Evolutionary conservation across 2,329 filamentous ascomycete species (phyloP).

Genomic region (Sporothrix pseudoabietina): DNA sequence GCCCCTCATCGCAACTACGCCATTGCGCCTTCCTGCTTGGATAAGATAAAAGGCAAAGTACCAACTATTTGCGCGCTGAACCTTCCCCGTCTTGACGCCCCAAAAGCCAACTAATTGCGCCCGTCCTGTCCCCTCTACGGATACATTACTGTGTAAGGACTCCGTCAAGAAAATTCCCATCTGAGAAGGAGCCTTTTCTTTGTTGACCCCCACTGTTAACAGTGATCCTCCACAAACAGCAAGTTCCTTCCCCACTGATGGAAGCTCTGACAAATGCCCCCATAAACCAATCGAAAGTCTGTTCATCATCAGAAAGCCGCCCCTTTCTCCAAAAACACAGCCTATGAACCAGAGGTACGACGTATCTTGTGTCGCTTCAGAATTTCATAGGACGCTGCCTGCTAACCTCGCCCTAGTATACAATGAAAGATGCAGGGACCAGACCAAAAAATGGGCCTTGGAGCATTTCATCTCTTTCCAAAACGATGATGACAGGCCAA

Average conservation of each 20-base stretch:
- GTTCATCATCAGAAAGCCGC: neutral
- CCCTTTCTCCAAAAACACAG: neutral
- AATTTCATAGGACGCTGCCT: neutral
- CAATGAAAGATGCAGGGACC: neutral
- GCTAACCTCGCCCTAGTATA: neutral
- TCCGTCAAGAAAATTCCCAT: neutral
- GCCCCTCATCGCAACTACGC: neutral
- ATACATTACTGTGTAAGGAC: neutral
- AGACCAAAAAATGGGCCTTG: neutral
- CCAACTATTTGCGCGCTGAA: neutral
- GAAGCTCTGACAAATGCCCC: neutral
- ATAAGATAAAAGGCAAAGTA: slow-evolving; percentile 9
- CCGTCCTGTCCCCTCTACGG: too few species aligned
- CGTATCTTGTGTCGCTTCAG: neutral
- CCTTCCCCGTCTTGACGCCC: neutral
- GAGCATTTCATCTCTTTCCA: neutral
- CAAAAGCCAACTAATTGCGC: neutral
- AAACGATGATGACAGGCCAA: too few species aligned
- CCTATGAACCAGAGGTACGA: too few species aligned
- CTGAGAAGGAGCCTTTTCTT: neutral
- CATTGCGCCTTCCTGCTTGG: neutral
- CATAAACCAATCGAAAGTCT: neutral
- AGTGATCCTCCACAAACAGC: neutral
- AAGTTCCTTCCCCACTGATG: neutral
- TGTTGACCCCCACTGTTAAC: neutral